Evolutionary conservation across 306 rosid genomes (phyloP).

Genomic region (Styphnolobium japonicum): DNA sequence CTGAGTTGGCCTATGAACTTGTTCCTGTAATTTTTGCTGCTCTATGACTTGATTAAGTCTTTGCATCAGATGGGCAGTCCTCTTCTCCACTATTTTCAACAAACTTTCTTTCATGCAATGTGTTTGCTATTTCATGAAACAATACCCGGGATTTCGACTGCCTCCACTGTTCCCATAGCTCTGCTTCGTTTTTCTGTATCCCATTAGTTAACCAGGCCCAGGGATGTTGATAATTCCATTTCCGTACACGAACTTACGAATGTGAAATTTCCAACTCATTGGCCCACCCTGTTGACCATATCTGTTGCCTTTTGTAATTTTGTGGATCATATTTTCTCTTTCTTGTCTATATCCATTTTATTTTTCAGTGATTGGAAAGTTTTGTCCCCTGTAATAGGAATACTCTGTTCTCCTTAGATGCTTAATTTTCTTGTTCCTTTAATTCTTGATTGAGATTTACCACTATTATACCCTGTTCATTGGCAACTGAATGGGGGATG

Average conservation of each 20-base stretch:
- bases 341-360: conserved; percentile 7
- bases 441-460: background rate
- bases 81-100: conserved; percentile 13
- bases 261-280: conserved; percentile 17
- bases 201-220: background rate
- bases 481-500: conserved; percentile 5
- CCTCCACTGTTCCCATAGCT: background rate
- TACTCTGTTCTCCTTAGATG: background rate
- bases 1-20: conserved; percentile 21
- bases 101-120: conserved; percentile 21
- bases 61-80: conserved; percentile 12
- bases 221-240: background rate
- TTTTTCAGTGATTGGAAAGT: background rate
- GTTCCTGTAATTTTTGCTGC: background rate
- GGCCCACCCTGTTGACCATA: conserved; percentile 13
- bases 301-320: conserved; percentile 24
- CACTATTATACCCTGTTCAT: background rate
- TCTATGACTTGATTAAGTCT: background rate
- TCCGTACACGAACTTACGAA: background rate
- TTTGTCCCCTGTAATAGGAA: background rate
- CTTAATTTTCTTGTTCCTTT: background rate
- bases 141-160: background rate
- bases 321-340: conserved; percentile 4
- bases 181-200: conserved; percentile 15
- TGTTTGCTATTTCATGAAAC: conserved; percentile 22